Conservation (phyloP, 2,329 filamentous ascomycete species). For the Fusarium sp. region DNA sequence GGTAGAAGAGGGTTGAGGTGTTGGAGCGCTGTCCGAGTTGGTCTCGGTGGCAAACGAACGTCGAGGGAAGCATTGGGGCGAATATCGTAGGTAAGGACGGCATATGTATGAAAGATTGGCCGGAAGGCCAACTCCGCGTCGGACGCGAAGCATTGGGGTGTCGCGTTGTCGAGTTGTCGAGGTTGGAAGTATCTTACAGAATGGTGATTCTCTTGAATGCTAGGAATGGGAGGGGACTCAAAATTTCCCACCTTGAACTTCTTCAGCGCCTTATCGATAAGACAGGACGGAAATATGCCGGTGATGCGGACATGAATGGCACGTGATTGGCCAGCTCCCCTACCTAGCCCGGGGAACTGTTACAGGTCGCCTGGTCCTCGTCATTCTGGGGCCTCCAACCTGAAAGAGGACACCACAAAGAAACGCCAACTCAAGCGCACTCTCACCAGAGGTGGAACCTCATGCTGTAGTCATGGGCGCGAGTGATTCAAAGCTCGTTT, state of each 20-base stretch:
- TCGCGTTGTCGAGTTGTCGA: slow-evolving; percentile 1
- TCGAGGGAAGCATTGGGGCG: slow-evolving; percentile 12
- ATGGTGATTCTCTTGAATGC: background rate
- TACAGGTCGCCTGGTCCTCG: slow-evolving; percentile 19
- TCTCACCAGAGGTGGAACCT: slow-evolving; percentile 33
- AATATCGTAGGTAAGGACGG: slow-evolving; percentile 8
- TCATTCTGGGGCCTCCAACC: slow-evolving; percentile 29
- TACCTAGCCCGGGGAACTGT: background rate
- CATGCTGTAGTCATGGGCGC: slow-evolving; percentile 78
- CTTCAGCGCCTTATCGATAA: slow-evolving; percentile 23
- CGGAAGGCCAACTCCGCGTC: slow-evolving; percentile 29
- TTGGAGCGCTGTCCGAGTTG: slow-evolving; percentile 1
- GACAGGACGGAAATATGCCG: slow-evolving; percentile 27
- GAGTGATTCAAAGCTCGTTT: slow-evolving; percentile 97
- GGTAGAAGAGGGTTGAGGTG: background rate
- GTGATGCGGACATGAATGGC: background rate
- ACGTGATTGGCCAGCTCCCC: slow-evolving; percentile 34
- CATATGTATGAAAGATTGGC: slow-evolving; percentile 16
- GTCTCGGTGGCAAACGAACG: slow-evolving; percentile 29
- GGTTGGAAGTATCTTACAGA: slow-evolving; percentile 13
- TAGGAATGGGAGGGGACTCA: background rate
- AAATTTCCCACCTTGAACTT: slow-evolving; percentile 27
- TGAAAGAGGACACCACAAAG: slow-evolving; percentile 36
- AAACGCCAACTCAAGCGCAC: slow-evolving; percentile 21
- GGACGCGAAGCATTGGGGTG: slow-evolving; percentile 45